These are phyloP conservation scores for Aspergillus jensenii DNA, from an alignment of 2,329 filamentous ascomycete genomes.

Conservation along the genomic window DNA sequence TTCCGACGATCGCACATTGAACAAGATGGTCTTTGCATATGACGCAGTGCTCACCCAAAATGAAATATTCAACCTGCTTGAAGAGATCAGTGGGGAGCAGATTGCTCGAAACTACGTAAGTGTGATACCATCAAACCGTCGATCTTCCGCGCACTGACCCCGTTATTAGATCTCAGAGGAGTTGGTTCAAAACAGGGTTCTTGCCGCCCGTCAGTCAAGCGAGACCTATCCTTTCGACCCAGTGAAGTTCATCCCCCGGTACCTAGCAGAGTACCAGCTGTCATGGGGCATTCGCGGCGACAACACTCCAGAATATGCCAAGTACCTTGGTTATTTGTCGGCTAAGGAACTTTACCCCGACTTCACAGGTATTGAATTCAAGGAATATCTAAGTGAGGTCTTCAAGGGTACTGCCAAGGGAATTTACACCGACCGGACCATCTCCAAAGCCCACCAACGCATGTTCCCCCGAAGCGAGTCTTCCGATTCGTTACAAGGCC, in stretches of 20 bases:
- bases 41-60: slow-evolving; percentile 49
- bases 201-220: slow-evolving; percentile 33
- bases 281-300: slow-evolving; percentile 53
- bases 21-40: slow-evolving; percentile 53
- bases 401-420: slow-evolving; percentile 43
- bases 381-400: slow-evolving; percentile 42
- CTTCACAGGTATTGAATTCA: slow-evolving; percentile 42
- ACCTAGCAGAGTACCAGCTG: slow-evolving; percentile 46
- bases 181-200: slow-evolving; percentile 34
- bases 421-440: slow-evolving; percentile 36
- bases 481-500: slow-evolving; percentile 35
- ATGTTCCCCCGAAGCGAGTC: slow-evolving; percentile 38
- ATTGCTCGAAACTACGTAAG: slow-evolving; percentile 42
- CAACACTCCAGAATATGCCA: slow-evolving; percentile 54
- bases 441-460: slow-evolving; percentile 37
- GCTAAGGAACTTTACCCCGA: slow-evolving; percentile 57
- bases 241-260: slow-evolving; percentile 35
- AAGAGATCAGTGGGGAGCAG: slow-evolving; percentile 51
- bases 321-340: slow-evolving; percentile 56
- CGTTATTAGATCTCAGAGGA: slow-evolving; percentile 33
- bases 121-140: not conserved
- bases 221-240: slow-evolving; percentile 40
- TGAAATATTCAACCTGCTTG: slow-evolving; percentile 48
- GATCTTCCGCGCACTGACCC: slow-evolving; percentile 10
- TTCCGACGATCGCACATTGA: slow-evolving; percentile 53